Base-by-base conservation (phyloP, 257 asterid genomes). In the Pogostemon cablin region DNA sequence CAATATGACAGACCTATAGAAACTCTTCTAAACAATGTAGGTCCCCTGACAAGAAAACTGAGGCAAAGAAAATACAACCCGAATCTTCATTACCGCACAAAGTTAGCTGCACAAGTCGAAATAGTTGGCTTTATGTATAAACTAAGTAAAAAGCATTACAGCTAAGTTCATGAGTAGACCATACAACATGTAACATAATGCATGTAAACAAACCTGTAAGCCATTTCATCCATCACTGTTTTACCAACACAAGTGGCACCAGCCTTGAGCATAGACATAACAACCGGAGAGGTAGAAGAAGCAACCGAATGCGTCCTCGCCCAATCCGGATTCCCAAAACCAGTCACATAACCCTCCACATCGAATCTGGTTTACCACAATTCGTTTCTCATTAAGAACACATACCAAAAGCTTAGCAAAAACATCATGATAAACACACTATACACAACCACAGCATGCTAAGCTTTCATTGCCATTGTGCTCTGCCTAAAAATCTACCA, bases 141-240 rank as follows among this genome's bases (percentile, higher is more conserved):
- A 53, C 56, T 12, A 38, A 34, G 68, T 47, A 10, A 41, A 7
- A 65, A 50, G 48, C 5, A 62, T 62, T 11, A 53, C 52, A 64
- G n/a, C 8, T 62, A 25, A 34, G 4, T 69, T 38, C 32, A 52
- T 37, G 61, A 67, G 42, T 60, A 44, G 62, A 68, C 58, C 52
- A 20, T 0, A 58, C 8, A 46, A 56, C 7, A 10, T 42, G 10
- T 2, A 37, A 6, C 55, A 47, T 7, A 67, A 20, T 10, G 43
- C n/a, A 59, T 55, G 44, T 39, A 41, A 71, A 65, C 43, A 73
- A 75, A 91, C 98, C 98, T 89, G 86, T 93, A 93, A 50, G 98
- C 98, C 98, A 93, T 93, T 85, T 93, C 98, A 82, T 93, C 98
- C 98, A 88, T 88, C 6, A 85, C 82, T 42, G 98, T 88, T 84